Conservation (phyloP, 257 asterid species). For the Plantago major region DNA sequence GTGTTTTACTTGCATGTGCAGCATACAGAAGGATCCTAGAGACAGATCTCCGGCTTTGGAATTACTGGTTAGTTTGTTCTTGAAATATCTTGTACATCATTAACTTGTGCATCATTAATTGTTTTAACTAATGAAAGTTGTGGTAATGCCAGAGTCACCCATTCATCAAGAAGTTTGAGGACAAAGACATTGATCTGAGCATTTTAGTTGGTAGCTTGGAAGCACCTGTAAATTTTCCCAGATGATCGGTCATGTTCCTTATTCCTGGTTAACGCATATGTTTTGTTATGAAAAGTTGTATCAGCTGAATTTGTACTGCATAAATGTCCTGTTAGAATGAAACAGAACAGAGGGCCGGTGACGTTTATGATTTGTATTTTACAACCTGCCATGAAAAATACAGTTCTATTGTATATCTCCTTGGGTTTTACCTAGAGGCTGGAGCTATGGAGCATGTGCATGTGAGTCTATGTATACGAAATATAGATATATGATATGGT, state of each 20-base stretch:
- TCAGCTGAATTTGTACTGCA: conserved; percentile 8
- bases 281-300: conserved; percentile 16
- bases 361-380: conserved; percentile 2
- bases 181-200: conserved; percentile 84
- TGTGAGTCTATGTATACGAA: too few species aligned
- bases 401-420: neutral
- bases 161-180: conserved; percentile 91
- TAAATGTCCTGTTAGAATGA: conserved; percentile 4
- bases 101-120: neutral
- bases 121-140: conserved; percentile 9
- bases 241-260: conserved; percentile 30
- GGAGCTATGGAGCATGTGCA: too few species aligned
- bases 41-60: conserved; percentile 82
- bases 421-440: too few species aligned
- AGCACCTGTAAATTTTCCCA: conserved; percentile 67
- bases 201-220: conserved; percentile 81
- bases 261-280: conserved; percentile 10
- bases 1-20: conserved; percentile 30
- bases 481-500: too few species aligned
- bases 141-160: conserved; percentile 64
- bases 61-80: conserved; percentile 61
- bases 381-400: neutral
- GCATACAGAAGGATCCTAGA: conserved; percentile 92
- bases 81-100: neutral
- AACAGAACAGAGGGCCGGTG: conserved; percentile 6